Base-by-base conservation (phyloP, 2,329 filamentous ascomycete genomes). In the Ophiostoma triangulosporum region DNA sequence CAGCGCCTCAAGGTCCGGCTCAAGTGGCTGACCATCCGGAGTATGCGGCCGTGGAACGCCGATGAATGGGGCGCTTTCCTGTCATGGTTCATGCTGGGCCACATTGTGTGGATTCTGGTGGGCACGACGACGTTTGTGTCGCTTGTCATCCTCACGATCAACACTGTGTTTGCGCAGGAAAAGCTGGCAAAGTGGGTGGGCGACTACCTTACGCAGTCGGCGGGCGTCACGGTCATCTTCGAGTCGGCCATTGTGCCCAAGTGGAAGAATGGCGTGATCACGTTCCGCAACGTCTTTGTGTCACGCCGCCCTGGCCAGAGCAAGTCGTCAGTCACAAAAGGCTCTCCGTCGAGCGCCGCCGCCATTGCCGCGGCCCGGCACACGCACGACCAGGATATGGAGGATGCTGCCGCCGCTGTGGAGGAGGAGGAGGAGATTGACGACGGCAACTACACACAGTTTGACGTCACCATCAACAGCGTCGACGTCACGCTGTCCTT, bases 101-200 rank as follows among this genome's bases (percentile, higher is more conserved):
- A 98, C 67, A 74, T 98, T 8, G 78, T 95, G 11, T 98, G 93
- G 93, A 80, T 98, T 61, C 77, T 97, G n/a, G 77, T 97, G 29
- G 93, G 93, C 52, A 98, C 93, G 0, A 98, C 93, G 0, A 97
- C 93, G 0, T 98, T 98, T 68, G 89, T 97, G 67, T 96, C 91
- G 5, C 72, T 97, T 53, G 70, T 91, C 17, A 95, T 98, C 53
- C 79, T 95, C 60, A 80, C 87, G 8, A 88, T 97, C 63, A 98
- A 98, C 66, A 97, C 91, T 0, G 89, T 97, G 31, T 86, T 97
- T 69, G 93, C 93, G 2, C 93, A 98, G 74, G 93, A 98, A 80
- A 95, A 88, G 4, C 73, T 98, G 29, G 93, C 91, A 22, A 80
- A 86, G 62, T 95, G 88, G 86, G 80, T 97, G 49, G 93, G 93